phyloP scores from a whole-genome alignment of 805 yeast genomes.

The Maudiozyma saulgeensis region DNA sequence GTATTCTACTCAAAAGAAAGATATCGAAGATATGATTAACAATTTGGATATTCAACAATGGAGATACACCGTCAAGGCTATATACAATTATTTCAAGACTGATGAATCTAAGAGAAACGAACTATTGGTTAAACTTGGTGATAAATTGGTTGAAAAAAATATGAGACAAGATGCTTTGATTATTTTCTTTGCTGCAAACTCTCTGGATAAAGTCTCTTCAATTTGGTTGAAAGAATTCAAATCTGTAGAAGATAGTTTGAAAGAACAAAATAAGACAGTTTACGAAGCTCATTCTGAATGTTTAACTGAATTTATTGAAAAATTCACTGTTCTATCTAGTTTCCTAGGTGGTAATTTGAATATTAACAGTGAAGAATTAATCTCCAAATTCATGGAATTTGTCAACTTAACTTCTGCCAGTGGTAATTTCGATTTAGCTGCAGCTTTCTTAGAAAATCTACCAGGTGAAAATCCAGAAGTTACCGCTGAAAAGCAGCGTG shows the following conservation, averaged over 20 bases:
- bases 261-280: conserved; percentile 40
- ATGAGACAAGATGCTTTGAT: conserved; percentile 66
- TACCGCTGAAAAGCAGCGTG: conserved; percentile 68
- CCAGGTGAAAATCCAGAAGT: conserved; percentile 69
- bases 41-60: conserved; percentile 73
- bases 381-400: conserved; percentile 64
- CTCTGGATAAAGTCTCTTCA: conserved; percentile 65
- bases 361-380: conserved; percentile 27
- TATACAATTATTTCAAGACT: conserved; percentile 43
- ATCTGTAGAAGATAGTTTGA: conserved; percentile 34
- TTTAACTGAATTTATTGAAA: conserved; percentile 72
- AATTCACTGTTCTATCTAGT: conserved; percentile 52
- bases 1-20: conserved; percentile 48
- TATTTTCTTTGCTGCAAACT: conserved; percentile 71
- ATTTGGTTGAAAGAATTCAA: conserved; percentile 79
- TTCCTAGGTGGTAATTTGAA: conserved; percentile 15
- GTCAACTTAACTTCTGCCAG: conserved; percentile 68
- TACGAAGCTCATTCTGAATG: conserved; percentile 81
- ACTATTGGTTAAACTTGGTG: conserved; percentile 63
- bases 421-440: conserved; percentile 80
- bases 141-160: conserved; percentile 48
- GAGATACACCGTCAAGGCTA: conserved; percentile 69
- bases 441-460: conserved; percentile 53
- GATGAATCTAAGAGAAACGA: conserved; percentile 41
- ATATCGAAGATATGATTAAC: conserved; percentile 59